Base-by-base conservation (phyloP, 805 yeast species). In the Cyberlindnera petersonii region DNA sequence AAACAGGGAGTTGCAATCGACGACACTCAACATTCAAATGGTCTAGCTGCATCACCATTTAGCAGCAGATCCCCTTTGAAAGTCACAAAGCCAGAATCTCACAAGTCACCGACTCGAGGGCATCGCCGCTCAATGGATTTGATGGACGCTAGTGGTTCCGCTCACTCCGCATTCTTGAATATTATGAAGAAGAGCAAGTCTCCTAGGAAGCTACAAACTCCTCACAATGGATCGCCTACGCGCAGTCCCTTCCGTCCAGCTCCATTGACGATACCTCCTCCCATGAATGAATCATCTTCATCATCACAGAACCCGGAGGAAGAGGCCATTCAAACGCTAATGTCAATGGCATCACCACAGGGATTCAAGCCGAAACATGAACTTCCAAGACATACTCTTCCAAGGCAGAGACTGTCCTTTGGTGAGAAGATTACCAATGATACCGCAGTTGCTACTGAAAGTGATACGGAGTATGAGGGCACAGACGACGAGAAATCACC, bases 301-400 rank as follows among this genome's bases (percentile, higher is more conserved):
- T 18, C 31, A 15, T 29, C 38, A 22, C 33, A 36, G 26, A 29
- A 32, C 16, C 9, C 39, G 4, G 68, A 66, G 42, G 68, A 60
- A 4, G 69, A 64, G 37, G 71, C 69, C 2, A 59, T 66, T 4
- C 68, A 64, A 31, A 65, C 68, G 4, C 46, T 66, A 15, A 66
- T 66, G 69, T 64, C 70, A 1, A 48, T 66, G 17, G 56, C 71
- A 3, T 44, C 48, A 3, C 51, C 51, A 13, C 43, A 43, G 18
- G 31, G 44, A 2, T 28, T 39, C 32, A 44, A 42, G 28, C 36
- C 34, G 5, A 37, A 32, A 26, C 6, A 15, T 19, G 37, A 37
- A 3, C 18, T 42, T 3, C 22, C 42, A 7, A 32, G 26, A 30
- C 15, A 24, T n/a, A 21, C 28, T 18, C 26, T 35, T 2, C 59